phyloP scores from a whole-genome alignment of 2,329 filamentous ascomycete species.

The Claviceps digitariae region DNA sequence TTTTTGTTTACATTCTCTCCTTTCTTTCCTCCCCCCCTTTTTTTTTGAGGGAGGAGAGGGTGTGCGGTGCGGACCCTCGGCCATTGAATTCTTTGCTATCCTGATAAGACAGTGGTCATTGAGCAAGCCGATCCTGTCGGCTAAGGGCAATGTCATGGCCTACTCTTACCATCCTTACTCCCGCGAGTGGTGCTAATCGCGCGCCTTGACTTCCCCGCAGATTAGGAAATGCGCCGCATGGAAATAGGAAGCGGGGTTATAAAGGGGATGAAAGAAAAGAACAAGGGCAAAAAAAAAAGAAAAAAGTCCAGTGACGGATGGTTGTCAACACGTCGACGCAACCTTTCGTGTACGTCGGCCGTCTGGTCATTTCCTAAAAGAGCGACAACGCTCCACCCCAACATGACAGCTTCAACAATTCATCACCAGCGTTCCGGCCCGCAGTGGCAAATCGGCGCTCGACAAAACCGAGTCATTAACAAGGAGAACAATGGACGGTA shows the following conservation, averaged over 20 bases:
- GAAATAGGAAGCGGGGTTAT: neutral
- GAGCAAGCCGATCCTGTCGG: too few species aligned
- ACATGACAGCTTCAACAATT: neutral
- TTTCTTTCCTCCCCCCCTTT: too few species aligned
- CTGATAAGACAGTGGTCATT: too few species aligned
- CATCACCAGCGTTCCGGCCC: neutral
- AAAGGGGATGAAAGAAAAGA: too few species aligned
- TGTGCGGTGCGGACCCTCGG: neutral
- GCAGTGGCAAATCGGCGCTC: neutral
- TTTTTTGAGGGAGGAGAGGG: too few species aligned
- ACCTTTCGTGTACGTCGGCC: too few species aligned
- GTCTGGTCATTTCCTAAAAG: too few species aligned
- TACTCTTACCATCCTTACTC: too few species aligned
- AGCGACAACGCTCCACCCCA: too few species aligned
- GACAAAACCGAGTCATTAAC: neutral
- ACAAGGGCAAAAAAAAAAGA: neutral
- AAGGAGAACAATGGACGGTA: neutral
- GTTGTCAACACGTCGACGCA: neutral
- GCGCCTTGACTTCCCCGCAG: neutral
- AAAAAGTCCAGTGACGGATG: neutral
- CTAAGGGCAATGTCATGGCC: neutral
- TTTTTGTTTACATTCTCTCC: too few species aligned
- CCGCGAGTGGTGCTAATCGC: too few species aligned
- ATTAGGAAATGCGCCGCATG: neutral
- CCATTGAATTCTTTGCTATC: neutral